Evolutionary conservation across 1,139 yeast genomes (phyloP), one percentile per base, ranked within the genome.

Genomic region (Candida glucosophila): DNA sequence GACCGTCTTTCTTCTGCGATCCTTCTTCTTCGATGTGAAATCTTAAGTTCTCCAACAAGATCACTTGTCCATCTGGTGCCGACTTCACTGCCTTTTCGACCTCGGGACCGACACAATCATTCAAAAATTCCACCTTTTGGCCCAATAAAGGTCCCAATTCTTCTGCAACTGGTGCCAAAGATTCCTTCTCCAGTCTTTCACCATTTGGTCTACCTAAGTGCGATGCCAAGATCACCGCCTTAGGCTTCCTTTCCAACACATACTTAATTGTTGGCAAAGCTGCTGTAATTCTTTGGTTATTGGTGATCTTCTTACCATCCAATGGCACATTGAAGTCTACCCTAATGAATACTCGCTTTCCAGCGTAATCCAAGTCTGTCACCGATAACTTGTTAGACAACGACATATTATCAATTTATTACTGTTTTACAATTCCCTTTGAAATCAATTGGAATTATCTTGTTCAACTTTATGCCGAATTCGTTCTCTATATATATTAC

Each of bases 181-280:
- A 85, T 73, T 73, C 86, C 65, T 88, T 86, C 29, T 68, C 79
- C 47, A 65, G 74, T 37, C 54, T 68, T 63, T 82, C 85, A 52
- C 97, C 97, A 56, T 88, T 88, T 58, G 97, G 97, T 68, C 97
- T 83, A 47, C 97, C 97, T 58, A 88, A 73, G 60, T 88, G 97
- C 35, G 96, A 86, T 37, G 96, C 96, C 48, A 88, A 74, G 41
- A 90, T 66, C 37, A 88, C 77, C 39, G 77, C 83, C 71, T 81
- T 82, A 53, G 97, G 95, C 50, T 80, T 75, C 43, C 86, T 77
- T 50, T 82, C 88, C 55, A 80, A 65, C 31, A 90, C 96, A 55
- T 86, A 86, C 65, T 88, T 65, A 67, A 88, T 88, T 42, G 97
- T 86, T 57, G 97, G 97, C 48, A 88, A 67, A 40, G 97, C 97